A percentile compares a stretch with the other conserved stretches of the same genome.
Evolutionary conservation across 441 rosid genomes (phyloP).

Genomic region (Syzygium malaccense): DNA sequence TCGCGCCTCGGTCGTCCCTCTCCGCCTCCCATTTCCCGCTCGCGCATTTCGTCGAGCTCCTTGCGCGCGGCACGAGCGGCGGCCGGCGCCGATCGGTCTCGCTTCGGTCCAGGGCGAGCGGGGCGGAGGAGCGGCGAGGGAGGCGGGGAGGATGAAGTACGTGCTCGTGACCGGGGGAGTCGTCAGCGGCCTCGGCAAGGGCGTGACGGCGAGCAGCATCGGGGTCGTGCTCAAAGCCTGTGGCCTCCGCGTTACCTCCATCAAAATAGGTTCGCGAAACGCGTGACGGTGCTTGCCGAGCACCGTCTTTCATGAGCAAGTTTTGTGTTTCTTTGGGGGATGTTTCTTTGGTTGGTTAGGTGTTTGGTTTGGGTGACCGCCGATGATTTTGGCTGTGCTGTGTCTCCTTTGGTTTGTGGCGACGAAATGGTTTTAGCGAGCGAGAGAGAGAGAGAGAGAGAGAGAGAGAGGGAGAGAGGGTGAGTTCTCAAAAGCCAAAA

Average conservation of each 20-base stretch:
- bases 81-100: background rate
- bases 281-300: background rate
- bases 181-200: conserved; percentile 76
- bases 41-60: conserved; percentile 40
- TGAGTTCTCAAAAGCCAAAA: background rate
- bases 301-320: background rate
- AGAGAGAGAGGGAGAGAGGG: background rate
- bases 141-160: conserved; percentile 43
- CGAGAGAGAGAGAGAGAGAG: background rate
- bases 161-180: conserved; percentile 74
- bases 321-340: background rate
- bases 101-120: background rate
- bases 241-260: conserved; percentile 73
- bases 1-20: background rate
- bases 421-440: background rate
- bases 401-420: background rate
- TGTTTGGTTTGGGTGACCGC: background rate
- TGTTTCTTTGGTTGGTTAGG: background rate
- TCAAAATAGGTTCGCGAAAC: conserved; percentile 43
- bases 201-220: conserved; percentile 72
- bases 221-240: conserved; percentile 76
- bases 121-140: background rate
- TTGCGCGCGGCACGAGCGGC: conserved; percentile 16
- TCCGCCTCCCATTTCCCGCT: conserved; percentile 22
- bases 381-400: background rate